Evolutionary conservation across 2,329 filamentous ascomycete species (phyloP).

Genomic region (Hymenotorrendiella dingleyae): DNA sequence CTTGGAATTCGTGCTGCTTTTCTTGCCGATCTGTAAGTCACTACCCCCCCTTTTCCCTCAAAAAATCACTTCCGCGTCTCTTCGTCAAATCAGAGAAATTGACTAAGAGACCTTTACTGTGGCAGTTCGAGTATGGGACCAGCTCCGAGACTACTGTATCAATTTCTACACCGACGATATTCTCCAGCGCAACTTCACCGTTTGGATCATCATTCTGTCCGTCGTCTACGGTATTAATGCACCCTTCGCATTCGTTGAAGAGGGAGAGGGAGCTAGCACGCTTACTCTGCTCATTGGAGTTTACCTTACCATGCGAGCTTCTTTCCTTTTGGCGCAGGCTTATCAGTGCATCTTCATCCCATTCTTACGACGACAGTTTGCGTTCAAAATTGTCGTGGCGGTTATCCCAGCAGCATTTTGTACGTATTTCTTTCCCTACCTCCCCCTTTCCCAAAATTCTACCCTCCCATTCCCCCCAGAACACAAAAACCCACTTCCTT

Average conservation of each 20-base stretch:
- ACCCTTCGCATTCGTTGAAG: constrained; percentile 9
- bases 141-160: constrained; percentile 11
- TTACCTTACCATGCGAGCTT: constrained; percentile 11
- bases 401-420: background rate
- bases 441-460: too few species aligned
- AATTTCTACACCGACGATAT: constrained; percentile 16
- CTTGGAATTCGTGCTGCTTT: constrained; percentile 14
- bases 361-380: constrained; percentile 9
- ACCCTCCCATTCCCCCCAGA: too few species aligned
- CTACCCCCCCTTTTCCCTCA: too few species aligned
- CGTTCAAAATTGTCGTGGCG: constrained; percentile 4
- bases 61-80: too few species aligned
- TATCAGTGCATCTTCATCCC: constrained; percentile 10
- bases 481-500: too few species aligned
- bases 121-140: constrained; percentile 17
- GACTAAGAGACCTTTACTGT: too few species aligned
- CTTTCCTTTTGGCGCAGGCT: constrained; percentile 9
- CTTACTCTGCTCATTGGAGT: constrained; percentile 12
- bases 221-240: constrained; percentile 18
- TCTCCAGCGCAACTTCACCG: constrained; percentile 13
- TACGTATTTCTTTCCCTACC: too few species aligned
- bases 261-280: constrained; percentile 5
- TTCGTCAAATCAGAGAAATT: too few species aligned
- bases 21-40: constrained; percentile 17
- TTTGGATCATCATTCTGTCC: constrained; percentile 16